Evolutionary conservation across 2,329 filamentous ascomycete genomes (phyloP).

Genomic region (Teratosphaeria epicoccoides): DNA sequence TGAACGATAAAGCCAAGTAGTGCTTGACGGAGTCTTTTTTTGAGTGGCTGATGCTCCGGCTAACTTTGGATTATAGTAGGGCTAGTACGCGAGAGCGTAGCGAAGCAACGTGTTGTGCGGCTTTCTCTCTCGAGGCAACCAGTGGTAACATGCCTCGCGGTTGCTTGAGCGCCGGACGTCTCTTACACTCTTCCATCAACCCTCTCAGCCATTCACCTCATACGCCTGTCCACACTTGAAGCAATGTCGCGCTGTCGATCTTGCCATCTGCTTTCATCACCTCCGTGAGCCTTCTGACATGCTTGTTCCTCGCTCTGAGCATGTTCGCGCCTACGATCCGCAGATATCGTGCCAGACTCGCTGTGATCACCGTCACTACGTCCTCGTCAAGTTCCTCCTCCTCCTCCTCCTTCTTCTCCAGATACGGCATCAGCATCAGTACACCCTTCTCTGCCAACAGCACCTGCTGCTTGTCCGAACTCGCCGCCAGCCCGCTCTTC

Average conservation of each 20-base stretch:
- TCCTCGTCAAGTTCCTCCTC: constrained; percentile 41
- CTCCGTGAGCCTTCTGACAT: not conserved
- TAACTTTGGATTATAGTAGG: too few species aligned
- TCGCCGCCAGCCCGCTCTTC: constrained; percentile 37
- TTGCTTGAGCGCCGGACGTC: too few species aligned
- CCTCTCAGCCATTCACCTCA: not conserved
- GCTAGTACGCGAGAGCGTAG: too few species aligned
- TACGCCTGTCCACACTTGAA: not conserved
- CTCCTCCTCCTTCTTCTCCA: constrained; percentile 23
- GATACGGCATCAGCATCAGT: constrained; percentile 38
- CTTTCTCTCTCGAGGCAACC: too few species aligned
- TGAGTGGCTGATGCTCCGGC: too few species aligned
- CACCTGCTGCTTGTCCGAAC: constrained; percentile 23
- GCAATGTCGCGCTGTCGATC: not conserved
- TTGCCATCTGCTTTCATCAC: not conserved
- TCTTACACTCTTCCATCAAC: too few species aligned
- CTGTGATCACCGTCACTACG: constrained; percentile 41
- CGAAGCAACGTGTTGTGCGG: too few species aligned
- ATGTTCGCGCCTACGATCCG: not conserved
- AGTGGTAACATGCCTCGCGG: too few species aligned
- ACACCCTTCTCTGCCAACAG: constrained; percentile 38
- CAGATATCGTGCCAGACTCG: constrained; percentile 27
- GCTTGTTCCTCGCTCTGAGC: not conserved
- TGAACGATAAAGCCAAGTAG: too few species aligned
- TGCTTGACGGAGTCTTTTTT: too few species aligned